phyloP scores from a whole-genome alignment of 2,329 filamentous ascomycete genomes.

The Nigrospora oryzae region DNA sequence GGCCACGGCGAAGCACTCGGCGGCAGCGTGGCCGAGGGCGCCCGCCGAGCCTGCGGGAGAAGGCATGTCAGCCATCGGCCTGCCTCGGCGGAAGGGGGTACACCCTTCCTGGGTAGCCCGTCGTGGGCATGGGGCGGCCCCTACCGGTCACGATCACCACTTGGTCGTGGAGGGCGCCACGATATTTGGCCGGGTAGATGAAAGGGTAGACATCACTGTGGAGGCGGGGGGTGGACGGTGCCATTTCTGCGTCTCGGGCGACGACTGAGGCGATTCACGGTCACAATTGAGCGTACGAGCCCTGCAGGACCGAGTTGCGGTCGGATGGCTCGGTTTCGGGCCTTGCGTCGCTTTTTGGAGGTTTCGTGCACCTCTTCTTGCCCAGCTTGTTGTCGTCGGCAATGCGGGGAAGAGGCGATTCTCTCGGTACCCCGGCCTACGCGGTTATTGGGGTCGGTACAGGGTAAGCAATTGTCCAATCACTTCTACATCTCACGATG shows the following conservation, averaged over 20 bases:
- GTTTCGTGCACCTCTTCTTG: no score
- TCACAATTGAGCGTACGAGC: no score
- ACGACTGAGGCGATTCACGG: no score
- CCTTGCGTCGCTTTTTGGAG: no score
- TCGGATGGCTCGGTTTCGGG: no score
- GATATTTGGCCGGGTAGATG: conserved; percentile 17
- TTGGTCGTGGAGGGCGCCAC: conserved; percentile 12
- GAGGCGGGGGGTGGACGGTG: conserved; percentile 8
- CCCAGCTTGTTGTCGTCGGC: no score
- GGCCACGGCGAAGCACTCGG: conserved; percentile 20
- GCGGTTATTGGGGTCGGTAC: no score
- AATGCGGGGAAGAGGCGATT: no score
- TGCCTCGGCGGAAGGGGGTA: not conserved
- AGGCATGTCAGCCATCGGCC: not conserved
- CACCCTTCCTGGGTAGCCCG: not conserved
- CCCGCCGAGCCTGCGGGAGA: conserved; percentile 15
- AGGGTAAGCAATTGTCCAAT: no score
- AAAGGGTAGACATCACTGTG: conserved; percentile 20
- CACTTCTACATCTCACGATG: no score
- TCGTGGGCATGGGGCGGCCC: not conserved
- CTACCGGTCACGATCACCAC: conserved; percentile 18
- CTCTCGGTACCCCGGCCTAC: no score
- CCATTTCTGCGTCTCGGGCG: not conserved
- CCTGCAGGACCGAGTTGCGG: no score
- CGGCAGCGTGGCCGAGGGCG: conserved; percentile 16